Conservation (phyloP, 345 rosid species). For the Jatropha curcas region DNA sequence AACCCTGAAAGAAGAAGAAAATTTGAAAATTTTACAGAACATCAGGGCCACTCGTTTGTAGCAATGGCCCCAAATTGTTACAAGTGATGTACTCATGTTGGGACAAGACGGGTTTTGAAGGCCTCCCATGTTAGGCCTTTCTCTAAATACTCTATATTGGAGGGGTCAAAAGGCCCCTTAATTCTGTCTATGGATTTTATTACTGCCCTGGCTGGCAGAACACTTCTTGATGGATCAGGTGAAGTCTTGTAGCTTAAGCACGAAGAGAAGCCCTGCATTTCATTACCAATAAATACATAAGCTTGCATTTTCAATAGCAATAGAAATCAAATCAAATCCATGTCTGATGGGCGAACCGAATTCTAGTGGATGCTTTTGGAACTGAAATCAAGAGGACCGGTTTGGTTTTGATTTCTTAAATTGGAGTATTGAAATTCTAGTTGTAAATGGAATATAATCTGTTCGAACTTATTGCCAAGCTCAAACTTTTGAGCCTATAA, state of each 20-base stretch:
- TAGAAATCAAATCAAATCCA: too few species aligned
- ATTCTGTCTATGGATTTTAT: slow-evolving; percentile 67
- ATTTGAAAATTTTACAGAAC: too few species aligned
- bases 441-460: too few species aligned
- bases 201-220: slow-evolving; percentile 68
- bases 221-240: slow-evolving; percentile 76
- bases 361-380: too few species aligned
- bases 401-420: too few species aligned
- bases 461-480: too few species aligned
- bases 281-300: background rate
- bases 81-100: background rate
- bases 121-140: slow-evolving; percentile 50
- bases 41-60: background rate
- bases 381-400: too few species aligned
- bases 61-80: background rate
- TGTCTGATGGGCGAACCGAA: too few species aligned
- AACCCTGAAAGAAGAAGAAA: too few species aligned
- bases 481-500: too few species aligned
- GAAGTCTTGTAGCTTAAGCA: slow-evolving; percentile 67
- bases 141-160: slow-evolving; percentile 59
- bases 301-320: too few species aligned
- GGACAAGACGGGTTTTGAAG: slow-evolving; percentile 36
- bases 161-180: slow-evolving; percentile 79
- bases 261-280: slow-evolving; percentile 72
- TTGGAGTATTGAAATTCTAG: too few species aligned